Evolutionary conservation across 2,329 filamentous ascomycete genomes (phyloP).

Genomic region (Keithomyces neogunnii): DNA sequence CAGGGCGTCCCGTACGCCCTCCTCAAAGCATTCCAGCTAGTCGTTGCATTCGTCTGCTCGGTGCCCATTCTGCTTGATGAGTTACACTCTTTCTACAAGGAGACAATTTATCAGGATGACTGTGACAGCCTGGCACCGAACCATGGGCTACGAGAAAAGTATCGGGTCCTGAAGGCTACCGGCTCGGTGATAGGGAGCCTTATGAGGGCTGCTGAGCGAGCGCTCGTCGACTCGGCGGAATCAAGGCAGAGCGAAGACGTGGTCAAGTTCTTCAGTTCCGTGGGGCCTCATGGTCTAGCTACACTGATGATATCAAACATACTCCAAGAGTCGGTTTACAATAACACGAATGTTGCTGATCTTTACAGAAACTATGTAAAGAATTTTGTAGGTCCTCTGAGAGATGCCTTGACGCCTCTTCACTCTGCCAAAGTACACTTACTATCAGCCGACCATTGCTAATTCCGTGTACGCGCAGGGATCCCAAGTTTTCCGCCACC

Average conservation of each 20-base stretch:
- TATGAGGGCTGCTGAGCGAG: conserved; percentile 5
- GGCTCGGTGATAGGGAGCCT: neutral
- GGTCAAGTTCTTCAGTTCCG: conserved; percentile 5
- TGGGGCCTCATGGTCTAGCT: conserved; percentile 2
- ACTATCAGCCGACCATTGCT: too few species aligned
- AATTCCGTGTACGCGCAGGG: conserved; percentile 2
- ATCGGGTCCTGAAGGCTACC: neutral
- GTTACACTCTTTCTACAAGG: conserved; percentile 1
- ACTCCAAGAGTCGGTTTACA: neutral
- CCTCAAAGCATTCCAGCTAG: conserved; percentile 6
- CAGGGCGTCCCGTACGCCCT: conserved; percentile 7
- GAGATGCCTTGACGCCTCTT: too few species aligned
- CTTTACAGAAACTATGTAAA: conserved; percentile 4
- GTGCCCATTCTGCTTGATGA: conserved; percentile 1
- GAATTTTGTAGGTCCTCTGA: neutral
- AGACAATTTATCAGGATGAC: conserved; percentile 1
- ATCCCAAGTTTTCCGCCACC: conserved; percentile 4
- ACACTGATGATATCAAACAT: conserved; percentile 8
- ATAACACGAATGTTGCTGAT: conserved; percentile 3
- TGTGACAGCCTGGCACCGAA: neutral
- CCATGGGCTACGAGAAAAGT: neutral
- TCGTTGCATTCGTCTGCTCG: conserved; percentile 6
- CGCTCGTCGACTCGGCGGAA: neutral
- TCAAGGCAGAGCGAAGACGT: neutral
- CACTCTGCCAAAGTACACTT: too few species aligned